Base-by-base conservation (phyloP, 2,329 filamentous ascomycete genomes). In the Aspergillus candidus region DNA sequence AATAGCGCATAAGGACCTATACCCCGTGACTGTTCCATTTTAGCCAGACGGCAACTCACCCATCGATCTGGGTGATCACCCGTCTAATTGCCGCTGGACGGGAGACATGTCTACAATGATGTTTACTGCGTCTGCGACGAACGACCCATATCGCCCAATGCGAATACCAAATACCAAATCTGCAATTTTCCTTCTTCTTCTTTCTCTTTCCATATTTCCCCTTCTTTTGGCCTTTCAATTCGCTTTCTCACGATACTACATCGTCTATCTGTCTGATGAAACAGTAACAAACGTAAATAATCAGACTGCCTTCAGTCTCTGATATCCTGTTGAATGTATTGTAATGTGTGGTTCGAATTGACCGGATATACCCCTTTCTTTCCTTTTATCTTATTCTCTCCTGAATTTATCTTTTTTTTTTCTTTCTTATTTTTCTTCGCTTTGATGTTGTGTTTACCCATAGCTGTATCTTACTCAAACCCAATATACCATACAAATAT, bases 1-100 rank as follows among this genome's bases (percentile, higher is more conserved):
- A 76, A 78, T 60, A 38, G 46, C 35, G 35, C 40, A 32, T 54
- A 52, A 49, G 52, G 50, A 33, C 14, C 34, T 40, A 22, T 40
- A 18, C 10, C 10, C 41, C 11, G 31, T 46, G 14, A 44, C 29
- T 33, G 37, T 39, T 34, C 30, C 22, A 27, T 27, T 27, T 7
- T 27, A 27, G 18, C 22, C 7, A 27, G 22, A 27, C 22, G 22
- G 22, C 6, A 27, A 27, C 22, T 7, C 6, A 27, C 22, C 22
- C 22, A 27, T 27, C 22, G 22, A 27, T 27, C 22, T 27, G 22
- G 22, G 22, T 10, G 22, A 27, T 4, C 4, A 6, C 22, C 22
- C 22, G 22, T 27, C 22, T 27, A 6, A 41, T 50, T 30, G 22
- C 45, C 47, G 45, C 38, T 48, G 44, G 40, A 40, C 41, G 42